Percentiles rank a stretch among this genome's conserved stretches.
phyloP scores from a whole-genome alignment of 176 grass and related monocot species.

The Phyllostachys edulis region DNA sequence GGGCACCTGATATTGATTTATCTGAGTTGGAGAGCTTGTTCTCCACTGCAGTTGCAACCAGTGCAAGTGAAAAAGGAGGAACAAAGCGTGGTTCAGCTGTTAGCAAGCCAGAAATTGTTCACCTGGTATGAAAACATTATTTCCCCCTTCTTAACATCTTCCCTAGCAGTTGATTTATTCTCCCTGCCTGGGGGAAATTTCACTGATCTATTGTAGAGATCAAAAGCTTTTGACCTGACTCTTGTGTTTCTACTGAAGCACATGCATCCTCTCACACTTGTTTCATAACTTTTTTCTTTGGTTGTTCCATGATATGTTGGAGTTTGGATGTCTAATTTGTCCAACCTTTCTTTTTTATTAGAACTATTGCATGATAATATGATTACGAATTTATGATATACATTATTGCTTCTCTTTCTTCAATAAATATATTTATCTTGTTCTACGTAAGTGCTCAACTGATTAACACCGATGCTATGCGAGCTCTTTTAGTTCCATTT shows the following conservation, averaged over 20 bases:
- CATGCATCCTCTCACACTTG: slow-evolving; percentile 2
- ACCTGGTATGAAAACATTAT: slow-evolving; percentile 59
- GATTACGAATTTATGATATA: background rate
- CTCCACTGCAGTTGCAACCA: slow-evolving; percentile 59
- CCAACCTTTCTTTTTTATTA: slow-evolving; percentile 5
- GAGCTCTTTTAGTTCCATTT: background rate
- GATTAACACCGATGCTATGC: background rate
- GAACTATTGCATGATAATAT: background rate
- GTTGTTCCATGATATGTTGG: background rate
- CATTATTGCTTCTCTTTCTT: slow-evolving; percentile 10
- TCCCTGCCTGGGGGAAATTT: background rate
- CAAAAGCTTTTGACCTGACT: background rate
- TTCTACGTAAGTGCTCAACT: background rate
- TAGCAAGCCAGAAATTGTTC: slow-evolving; percentile 86
- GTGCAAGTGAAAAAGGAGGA: slow-evolving; percentile 62
- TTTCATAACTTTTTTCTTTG: slow-evolving; percentile 7
- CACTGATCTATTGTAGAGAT: background rate
- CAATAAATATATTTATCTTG: slow-evolving; percentile 1
- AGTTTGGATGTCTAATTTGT: background rate
- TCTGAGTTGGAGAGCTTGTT: slow-evolving; percentile 81
- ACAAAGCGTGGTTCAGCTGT: slow-evolving; percentile 64
- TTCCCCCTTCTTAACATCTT: slow-evolving; percentile 4
- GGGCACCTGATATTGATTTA: slow-evolving; percentile 80
- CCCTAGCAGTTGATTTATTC: slow-evolving; percentile 6
- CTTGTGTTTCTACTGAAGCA: slow-evolving; percentile 13